Base-by-base conservation (phyloP, 106 monocot genomes). In the Dendrobium huoshanense region DNA sequence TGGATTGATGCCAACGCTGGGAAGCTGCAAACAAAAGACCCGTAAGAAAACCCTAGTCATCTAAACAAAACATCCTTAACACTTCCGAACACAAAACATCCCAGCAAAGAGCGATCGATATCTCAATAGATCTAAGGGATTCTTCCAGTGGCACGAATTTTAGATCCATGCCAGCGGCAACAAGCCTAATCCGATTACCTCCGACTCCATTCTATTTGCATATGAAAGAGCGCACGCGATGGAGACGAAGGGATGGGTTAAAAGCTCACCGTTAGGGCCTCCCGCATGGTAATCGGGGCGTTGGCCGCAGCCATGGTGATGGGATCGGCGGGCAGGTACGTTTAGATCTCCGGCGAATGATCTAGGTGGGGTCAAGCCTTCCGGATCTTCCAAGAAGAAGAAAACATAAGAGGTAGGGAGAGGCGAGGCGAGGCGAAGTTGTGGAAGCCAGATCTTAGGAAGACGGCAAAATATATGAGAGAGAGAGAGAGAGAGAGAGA, bases 241-340 rank as follows among this genome's bases (percentile, higher is more conserved):
- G 51, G 15, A 1, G 51, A 11, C 51, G 10, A 51, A 51, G 16
- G 29, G 51, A 20, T 41, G 27, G 15, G 77, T 43, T 37, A 22
- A 73, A 7, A n/a, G 77, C 92, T 95, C 55, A 96, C 96, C 75
- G 96, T 96, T 25, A 96, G 77, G 51, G 83, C 83, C 80, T 96
- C 96, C 81, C 88, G 87, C 96, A 96, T 96, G 84, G 92, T 42
- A 86, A 96, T 96, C 75, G 96, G 96, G 77, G 96, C 96, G 87
- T 88, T 94, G 29, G 96, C 96, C 44, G 94, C 96, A 24, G 96
- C 96, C 96, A 96, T 96, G 86, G 86, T 81, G 88, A 80, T 78
- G 74, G 70, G 70, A 70, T n/a, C 33, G 37, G 70, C 70, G 4
- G 70, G 11, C 70, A 6, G 1, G 15, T 70, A 70, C 6, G 70